phyloP scores from a whole-genome alignment of 495 filamentous ascomycete genomes.

The Corynascus novoguineensis region DNA sequence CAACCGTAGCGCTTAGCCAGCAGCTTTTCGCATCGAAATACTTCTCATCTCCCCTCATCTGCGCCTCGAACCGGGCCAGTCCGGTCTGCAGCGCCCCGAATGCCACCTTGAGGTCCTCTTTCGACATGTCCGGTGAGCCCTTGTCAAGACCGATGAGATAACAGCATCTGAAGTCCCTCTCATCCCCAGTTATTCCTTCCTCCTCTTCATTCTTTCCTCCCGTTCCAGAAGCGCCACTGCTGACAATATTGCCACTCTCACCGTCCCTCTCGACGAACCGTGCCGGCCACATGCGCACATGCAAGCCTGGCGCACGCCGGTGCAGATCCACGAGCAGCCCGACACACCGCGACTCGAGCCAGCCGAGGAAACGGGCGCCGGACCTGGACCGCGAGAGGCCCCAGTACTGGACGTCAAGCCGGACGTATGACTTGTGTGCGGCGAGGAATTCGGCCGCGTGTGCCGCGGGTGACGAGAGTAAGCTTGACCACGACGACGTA shows the following conservation, averaged over 20 bases:
- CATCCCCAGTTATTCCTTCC: constrained; percentile 9
- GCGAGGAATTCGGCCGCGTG: constrained; percentile 41
- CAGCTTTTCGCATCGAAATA: constrained; percentile 44
- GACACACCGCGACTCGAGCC: constrained; percentile 50
- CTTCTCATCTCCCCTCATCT: constrained; percentile 41
- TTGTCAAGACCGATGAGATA: constrained; percentile 54
- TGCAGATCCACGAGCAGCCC: constrained; percentile 49
- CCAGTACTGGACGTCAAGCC: constrained; percentile 54
- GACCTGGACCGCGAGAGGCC: constrained; percentile 41
- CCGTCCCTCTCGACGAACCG: constrained; percentile 37
- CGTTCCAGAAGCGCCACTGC: no score
- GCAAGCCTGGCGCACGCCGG: constrained; percentile 38
- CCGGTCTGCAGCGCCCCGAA: constrained; percentile 34
- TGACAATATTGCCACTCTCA: no score
- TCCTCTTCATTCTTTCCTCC: constrained; percentile 2
- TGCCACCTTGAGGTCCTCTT: constrained; percentile 29
- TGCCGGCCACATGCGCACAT: constrained; percentile 54
- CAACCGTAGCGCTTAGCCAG: constrained; percentile 44
- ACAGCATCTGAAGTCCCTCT: constrained; percentile 43
- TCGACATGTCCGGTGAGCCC: constrained; percentile 16
- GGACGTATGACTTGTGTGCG: constrained; percentile 44
- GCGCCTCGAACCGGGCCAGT: constrained; percentile 44
- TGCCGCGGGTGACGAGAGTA: constrained; percentile 27
- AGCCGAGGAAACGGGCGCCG: constrained; percentile 45
- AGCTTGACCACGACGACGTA: constrained; percentile 37